These are phyloP conservation scores for Stygiomarasmius scandens DNA, from an alignment of 1,284 basidiomycete genomes.

Conservation along the genomic window DNA sequence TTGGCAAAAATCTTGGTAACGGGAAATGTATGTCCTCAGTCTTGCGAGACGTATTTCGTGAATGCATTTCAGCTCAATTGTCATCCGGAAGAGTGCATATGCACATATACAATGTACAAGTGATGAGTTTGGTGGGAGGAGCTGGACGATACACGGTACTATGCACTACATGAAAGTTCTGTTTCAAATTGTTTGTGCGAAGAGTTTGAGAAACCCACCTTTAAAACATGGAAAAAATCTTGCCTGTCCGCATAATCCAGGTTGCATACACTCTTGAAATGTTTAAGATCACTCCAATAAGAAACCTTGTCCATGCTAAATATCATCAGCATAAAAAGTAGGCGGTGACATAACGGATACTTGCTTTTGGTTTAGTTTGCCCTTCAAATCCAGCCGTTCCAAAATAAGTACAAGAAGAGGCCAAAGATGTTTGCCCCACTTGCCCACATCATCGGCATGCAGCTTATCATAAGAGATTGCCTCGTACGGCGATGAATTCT, in stretches of 20 bases:
- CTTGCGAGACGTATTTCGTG: conserved; percentile 15
- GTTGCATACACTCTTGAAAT: conserved; percentile 20
- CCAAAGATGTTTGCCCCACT: conserved; percentile 25
- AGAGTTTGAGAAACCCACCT: conserved; percentile 1
- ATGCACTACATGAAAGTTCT: conserved; percentile 18
- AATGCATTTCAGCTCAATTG: conserved; percentile 28
- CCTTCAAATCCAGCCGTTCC: conserved; percentile 2
- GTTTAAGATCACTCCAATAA: conserved; percentile 23
- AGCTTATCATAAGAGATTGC: conserved; percentile 22
- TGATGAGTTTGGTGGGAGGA: conserved; percentile 22
- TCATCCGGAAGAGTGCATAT: conserved; percentile 23
- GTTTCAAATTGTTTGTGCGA: not conserved
- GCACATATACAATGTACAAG: conserved; percentile 27
- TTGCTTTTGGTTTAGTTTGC: conserved; percentile 17
- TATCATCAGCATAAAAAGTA: conserved; percentile 1
- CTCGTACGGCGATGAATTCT: conserved; percentile 16
- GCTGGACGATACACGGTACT: conserved; percentile 25
- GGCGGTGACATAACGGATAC: not conserved
- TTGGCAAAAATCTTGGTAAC: not conserved
- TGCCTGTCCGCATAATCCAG: conserved; percentile 25
- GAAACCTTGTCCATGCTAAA: conserved; percentile 21
- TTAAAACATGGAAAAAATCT: conserved; percentile 25
- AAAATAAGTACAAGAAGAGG: conserved; percentile 14
- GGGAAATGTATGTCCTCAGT: not conserved
- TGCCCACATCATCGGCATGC: conserved; percentile 23